phyloP scores from a whole-genome alignment of 2,329 filamentous ascomycete genomes.

The Microsporum audouinii region DNA sequence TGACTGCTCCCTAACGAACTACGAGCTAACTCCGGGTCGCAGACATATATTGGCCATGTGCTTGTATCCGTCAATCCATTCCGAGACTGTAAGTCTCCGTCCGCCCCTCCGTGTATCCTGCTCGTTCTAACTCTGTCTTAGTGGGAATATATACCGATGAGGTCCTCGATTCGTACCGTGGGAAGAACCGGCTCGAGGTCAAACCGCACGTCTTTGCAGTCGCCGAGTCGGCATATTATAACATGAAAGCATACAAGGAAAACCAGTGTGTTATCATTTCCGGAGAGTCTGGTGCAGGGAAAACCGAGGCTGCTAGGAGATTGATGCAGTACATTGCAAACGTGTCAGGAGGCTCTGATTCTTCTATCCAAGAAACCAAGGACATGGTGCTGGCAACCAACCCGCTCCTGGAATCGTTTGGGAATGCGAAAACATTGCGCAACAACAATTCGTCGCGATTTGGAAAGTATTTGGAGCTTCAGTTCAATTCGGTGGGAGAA shows the following conservation, averaged over 20 bases:
- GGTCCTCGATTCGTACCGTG: conserved; percentile 85
- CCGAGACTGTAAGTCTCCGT: conserved; percentile 53
- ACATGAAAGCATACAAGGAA: conserved; percentile 99
- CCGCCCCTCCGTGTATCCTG: neutral
- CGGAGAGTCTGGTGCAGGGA: conserved; percentile 93
- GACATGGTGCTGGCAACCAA: conserved; percentile 99
- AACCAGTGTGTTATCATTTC: conserved; percentile 99
- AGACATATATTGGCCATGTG: conserved; percentile 98
- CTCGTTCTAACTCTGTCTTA: conserved; percentile 21
- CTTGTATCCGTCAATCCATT: conserved; percentile 98
- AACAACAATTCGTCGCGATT: conserved; percentile 99
- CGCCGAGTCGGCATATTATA: conserved; percentile 93
- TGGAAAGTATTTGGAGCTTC: conserved; percentile 94
- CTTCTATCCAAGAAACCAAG: conserved; percentile 91
- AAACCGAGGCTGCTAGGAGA: conserved; percentile 95
- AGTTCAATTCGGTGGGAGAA: conserved; percentile 86
- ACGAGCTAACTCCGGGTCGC: conserved; percentile 12
- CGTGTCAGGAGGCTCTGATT: conserved; percentile 73
- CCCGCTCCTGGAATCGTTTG: conserved; percentile 90
- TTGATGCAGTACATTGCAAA: conserved; percentile 99
- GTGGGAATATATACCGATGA: conserved; percentile 95
- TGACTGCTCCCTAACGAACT: neutral
- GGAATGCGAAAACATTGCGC: conserved; percentile 91
- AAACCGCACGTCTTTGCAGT: conserved; percentile 96
- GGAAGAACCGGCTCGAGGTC: conserved; percentile 89